Percentiles rank a stretch among this genome's conserved stretches.
Evolutionary conservation across 805 yeast species (phyloP).

Genomic region (Metschnikowia kofuensis): DNA sequence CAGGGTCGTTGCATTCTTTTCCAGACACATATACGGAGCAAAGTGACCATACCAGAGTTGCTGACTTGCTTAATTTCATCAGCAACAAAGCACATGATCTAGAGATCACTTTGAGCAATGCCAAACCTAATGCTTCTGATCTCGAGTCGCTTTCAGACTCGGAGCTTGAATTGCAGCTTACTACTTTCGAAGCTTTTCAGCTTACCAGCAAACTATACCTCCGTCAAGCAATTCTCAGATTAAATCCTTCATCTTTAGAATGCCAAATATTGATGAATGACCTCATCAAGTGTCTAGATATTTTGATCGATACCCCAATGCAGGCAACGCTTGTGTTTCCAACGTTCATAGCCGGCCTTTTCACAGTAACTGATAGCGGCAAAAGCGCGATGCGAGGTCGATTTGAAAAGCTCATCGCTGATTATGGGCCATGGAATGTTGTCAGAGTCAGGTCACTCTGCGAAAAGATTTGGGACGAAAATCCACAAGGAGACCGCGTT

Average conservation of each 20-base stretch:
- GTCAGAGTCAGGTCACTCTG: slow-evolving; percentile 42
- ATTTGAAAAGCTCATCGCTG: slow-evolving; percentile 52
- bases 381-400: slow-evolving; percentile 50
- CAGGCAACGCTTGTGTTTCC: slow-evolving; percentile 77
- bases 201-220: slow-evolving; percentile 65
- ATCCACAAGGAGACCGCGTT: slow-evolving; percentile 52
- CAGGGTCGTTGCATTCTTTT: neutral
- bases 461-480: slow-evolving; percentile 47
- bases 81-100: slow-evolving; percentile 35
- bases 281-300: slow-evolving; percentile 54
- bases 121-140: slow-evolving; percentile 52
- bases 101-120: slow-evolving; percentile 47
- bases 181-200: slow-evolving; percentile 70
- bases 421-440: slow-evolving; percentile 70
- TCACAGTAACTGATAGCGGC: slow-evolving; percentile 52
- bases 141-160: slow-evolving; percentile 37
- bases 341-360: slow-evolving; percentile 72
- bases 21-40: neutral
- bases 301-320: slow-evolving; percentile 60
- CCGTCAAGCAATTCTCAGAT: slow-evolving; percentile 58
- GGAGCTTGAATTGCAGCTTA: slow-evolving; percentile 64
- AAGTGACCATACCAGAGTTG: slow-evolving; percentile 10
- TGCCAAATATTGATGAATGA: slow-evolving; percentile 57
- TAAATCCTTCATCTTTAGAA: slow-evolving; percentile 61
- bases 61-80: slow-evolving; percentile 23